These are phyloP conservation scores for Thalia dealbata DNA, from an alignment of 176 grass and related monocot species.

Conservation along the genomic window DNA sequence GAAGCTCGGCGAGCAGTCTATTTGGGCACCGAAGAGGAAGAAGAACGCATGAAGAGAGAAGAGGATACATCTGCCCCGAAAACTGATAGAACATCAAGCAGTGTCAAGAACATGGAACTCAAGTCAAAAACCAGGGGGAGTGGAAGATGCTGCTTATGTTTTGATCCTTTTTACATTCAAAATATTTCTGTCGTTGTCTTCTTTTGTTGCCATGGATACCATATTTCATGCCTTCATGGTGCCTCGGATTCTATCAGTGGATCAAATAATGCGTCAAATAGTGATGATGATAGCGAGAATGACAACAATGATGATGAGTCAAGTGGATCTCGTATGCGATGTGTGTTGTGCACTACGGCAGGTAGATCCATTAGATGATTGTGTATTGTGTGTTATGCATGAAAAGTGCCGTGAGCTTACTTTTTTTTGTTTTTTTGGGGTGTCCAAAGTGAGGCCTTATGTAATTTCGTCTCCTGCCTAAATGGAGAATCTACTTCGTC, in stretches of 20 bases:
- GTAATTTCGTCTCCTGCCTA: no score
- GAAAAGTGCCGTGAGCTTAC: no score
- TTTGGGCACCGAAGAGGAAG: slow-evolving; percentile 60
- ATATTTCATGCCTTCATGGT: slow-evolving; percentile 59
- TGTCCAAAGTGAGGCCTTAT: no score
- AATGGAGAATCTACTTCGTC: no score
- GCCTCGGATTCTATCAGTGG: slow-evolving; percentile 59
- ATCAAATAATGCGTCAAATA: slow-evolving; percentile 26
- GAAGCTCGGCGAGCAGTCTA: slow-evolving; percentile 75
- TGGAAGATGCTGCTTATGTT: slow-evolving; percentile 79
- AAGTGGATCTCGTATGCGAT: slow-evolving; percentile 48
- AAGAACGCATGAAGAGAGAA: slow-evolving; percentile 26
- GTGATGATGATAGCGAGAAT: slow-evolving; percentile 19
- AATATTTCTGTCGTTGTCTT: slow-evolving; percentile 67
- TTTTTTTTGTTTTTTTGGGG: no score
- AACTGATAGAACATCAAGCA: slow-evolving; percentile 34
- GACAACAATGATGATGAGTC: slow-evolving; percentile 35
- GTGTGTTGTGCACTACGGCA: slow-evolving; percentile 91
- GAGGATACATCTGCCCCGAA: slow-evolving; percentile 30
- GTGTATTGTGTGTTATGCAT: no score
- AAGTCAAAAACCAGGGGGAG: slow-evolving; percentile 87
- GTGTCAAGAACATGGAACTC: slow-evolving; percentile 28
- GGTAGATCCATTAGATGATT: no score
- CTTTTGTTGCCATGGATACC: slow-evolving; percentile 94
- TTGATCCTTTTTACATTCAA: slow-evolving; percentile 74